These are phyloP conservation scores for Phytophthora sojae DNA, from an alignment of 352 stramenopile species.

Conservation along the genomic window DNA sequence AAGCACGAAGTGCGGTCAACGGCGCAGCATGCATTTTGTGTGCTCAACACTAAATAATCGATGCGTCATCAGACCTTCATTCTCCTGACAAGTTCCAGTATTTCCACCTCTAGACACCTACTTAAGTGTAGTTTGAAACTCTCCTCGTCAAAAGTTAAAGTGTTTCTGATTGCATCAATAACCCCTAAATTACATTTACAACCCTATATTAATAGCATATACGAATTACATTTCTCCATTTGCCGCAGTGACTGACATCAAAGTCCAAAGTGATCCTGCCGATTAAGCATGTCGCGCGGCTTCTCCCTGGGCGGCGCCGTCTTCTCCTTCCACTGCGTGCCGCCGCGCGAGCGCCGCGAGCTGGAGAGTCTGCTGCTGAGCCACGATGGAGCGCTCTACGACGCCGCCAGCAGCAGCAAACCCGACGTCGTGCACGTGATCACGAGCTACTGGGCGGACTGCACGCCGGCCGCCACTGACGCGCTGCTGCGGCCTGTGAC, in stretches of 20 bases:
- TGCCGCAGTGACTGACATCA: background rate
- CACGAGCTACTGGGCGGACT: slow-evolving; percentile 63
- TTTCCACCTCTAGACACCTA: no score
- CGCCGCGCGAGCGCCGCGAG: slow-evolving; percentile 15
- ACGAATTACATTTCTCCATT: slow-evolving; percentile 17
- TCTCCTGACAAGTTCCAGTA: no score
- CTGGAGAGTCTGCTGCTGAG: slow-evolving; percentile 19
- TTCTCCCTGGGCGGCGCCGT: slow-evolving; percentile 38
- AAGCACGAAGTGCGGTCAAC: background rate
- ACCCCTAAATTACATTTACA: no score
- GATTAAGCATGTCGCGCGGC: slow-evolving; percentile 10
- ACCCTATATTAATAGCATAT: no score
- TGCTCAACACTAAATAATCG: no score
- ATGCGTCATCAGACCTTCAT: no score
- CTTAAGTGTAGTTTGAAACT: no score
- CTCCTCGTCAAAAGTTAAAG: no score
- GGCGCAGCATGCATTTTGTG: no score
- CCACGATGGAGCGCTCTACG: slow-evolving; percentile 27
- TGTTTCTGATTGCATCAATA: no score
- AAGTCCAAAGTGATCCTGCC: background rate
- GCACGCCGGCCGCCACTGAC: background rate
- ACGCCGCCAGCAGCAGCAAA: background rate
- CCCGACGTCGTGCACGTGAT: slow-evolving; percentile 48
- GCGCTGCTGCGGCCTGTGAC: slow-evolving; percentile 41
- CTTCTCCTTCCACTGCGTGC: slow-evolving; percentile 49